Percentiles rank a stretch among this genome's conserved stretches.
Conservation (phyloP, 257 asterid species). For the Penstemon barbatus region DNA sequence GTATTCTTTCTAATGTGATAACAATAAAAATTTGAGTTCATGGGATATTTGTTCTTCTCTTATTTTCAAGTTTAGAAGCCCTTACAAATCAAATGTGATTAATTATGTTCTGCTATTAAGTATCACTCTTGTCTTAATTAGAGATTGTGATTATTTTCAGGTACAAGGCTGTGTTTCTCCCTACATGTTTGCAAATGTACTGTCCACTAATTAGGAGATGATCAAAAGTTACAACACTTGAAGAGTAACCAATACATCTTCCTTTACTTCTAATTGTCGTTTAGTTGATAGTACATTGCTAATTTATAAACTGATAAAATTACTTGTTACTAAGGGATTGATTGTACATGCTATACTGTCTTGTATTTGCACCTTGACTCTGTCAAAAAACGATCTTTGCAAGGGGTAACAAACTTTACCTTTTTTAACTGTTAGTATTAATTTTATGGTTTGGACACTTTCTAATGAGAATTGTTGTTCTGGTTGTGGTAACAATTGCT, state of each 20-base stretch:
- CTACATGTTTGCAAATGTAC: slow-evolving; percentile 72
- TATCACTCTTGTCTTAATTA: slow-evolving; percentile 1
- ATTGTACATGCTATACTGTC: too few relatives aligned
- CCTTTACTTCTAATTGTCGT: neutral
- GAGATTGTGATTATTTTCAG: slow-evolving; percentile 43
- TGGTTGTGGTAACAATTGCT: too few relatives aligned
- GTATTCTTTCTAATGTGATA: neutral
- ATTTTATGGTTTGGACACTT: too few relatives aligned
- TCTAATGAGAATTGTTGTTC: too few relatives aligned
- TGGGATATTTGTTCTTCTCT: neutral
- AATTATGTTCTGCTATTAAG: neutral
- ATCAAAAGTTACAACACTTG: slow-evolving; percentile 4
- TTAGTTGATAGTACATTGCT: too few relatives aligned
- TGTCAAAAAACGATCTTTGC: too few relatives aligned
- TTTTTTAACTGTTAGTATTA: too few relatives aligned
- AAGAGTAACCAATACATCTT: slow-evolving; percentile 13
- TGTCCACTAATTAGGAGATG: slow-evolving; percentile 48
- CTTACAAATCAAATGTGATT: slow-evolving; percentile 5
- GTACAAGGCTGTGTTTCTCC: slow-evolving; percentile 87
- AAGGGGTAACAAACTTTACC: too few relatives aligned
- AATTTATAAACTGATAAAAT: too few relatives aligned
- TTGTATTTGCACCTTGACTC: too few relatives aligned
- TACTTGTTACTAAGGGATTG: too few relatives aligned
- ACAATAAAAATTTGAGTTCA: neutral
- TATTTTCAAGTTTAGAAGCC: neutral